Percentiles rank a stretch among this genome's conserved stretches.
phyloP scores from a whole-genome alignment of 306 rosid species.

The Ziziphus jujuba region DNA sequence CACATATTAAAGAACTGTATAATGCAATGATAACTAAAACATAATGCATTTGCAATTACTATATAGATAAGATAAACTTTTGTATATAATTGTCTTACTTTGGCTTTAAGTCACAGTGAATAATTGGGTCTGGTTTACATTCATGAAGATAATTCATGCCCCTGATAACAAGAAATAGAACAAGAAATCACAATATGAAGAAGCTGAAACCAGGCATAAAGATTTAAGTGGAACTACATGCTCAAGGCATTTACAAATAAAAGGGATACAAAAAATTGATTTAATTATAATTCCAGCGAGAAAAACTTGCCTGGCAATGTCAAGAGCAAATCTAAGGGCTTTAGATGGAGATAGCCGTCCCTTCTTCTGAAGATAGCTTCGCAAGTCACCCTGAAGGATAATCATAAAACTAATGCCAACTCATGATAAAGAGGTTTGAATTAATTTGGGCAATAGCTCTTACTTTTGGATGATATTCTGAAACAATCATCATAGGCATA shows the following conservation, averaged over 20 bases:
- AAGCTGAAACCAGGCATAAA: slow-evolving; percentile 18
- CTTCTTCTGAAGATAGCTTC: slow-evolving; percentile 82
- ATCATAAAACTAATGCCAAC: slow-evolving; percentile 31
- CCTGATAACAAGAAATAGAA: slow-evolving; percentile 58
- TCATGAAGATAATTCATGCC: slow-evolving; percentile 99
- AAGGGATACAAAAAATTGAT: slow-evolving; percentile 2
- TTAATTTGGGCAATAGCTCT: slow-evolving; percentile 21
- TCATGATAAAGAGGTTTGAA: slow-evolving; percentile 18
- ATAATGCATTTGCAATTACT: slow-evolving; percentile 28
- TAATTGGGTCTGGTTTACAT: slow-evolving; percentile 94
- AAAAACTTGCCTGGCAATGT: slow-evolving; percentile 83
- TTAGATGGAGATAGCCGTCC: slow-evolving; percentile 90
- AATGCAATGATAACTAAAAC: slow-evolving; percentile 33
- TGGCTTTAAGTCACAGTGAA: slow-evolving; percentile 98
- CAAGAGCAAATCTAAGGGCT: slow-evolving; percentile 81
- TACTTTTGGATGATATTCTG: slow-evolving; percentile 91
- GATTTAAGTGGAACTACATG: slow-evolving; percentile 13
- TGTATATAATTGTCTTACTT: slow-evolving; percentile 86
- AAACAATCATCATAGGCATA: slow-evolving; percentile 97
- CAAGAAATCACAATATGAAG: slow-evolving; percentile 30
- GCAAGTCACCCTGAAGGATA: slow-evolving; percentile 79
- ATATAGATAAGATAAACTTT: slow-evolving; percentile 36
- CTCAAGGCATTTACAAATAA: slow-evolving; percentile 1
- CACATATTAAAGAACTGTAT: slow-evolving; percentile 71
- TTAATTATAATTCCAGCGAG: slow-evolving; percentile 20